A percentile compares a stretch with the other conserved stretches of the same genome.
Conservation (phyloP, 108 stramenopile species). For the Schizochytrium sp. region DNA sequence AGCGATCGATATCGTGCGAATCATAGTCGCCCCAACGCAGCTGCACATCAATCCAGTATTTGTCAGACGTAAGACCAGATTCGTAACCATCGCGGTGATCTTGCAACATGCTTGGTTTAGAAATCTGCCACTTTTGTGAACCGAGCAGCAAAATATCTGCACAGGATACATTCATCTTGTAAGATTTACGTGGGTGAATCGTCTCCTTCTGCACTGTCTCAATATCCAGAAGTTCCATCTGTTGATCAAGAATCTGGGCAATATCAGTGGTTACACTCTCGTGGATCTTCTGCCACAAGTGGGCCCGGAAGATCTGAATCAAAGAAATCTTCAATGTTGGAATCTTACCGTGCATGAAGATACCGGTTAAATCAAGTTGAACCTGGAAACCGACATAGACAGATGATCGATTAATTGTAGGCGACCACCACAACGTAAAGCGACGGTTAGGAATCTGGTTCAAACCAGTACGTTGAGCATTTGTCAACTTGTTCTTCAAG, state of each 20-base stretch:
- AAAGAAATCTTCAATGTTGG: slow-evolving; percentile 92
- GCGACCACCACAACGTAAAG: slow-evolving; percentile 99
- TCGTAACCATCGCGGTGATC: slow-evolving; percentile 97
- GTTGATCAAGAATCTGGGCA: slow-evolving; percentile 97
- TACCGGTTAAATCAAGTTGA: slow-evolving; percentile 98
- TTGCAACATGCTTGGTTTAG: slow-evolving; percentile 95
- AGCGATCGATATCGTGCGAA: slow-evolving; percentile 98
- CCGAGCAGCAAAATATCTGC: slow-evolving; percentile 98
- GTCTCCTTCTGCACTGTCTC: slow-evolving; percentile 99
- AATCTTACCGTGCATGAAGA: slow-evolving; percentile 99
- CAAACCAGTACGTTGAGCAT: slow-evolving; percentile 97
- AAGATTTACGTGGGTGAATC: slow-evolving; percentile 98
- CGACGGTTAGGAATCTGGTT: slow-evolving; percentile 99
- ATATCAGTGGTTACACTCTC: slow-evolving; percentile 99
- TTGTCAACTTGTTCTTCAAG: slow-evolving; percentile 93
- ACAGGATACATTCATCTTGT: slow-evolving; percentile 99
- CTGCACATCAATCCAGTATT: slow-evolving; percentile 99
- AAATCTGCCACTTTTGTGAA: slow-evolving; percentile 98
- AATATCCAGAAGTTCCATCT: slow-evolving; percentile 96
- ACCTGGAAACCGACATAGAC: slow-evolving; percentile 99
- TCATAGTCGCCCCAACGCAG: slow-evolving; percentile 99
- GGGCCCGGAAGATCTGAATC: slow-evolving; percentile 87
- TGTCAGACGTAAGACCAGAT: slow-evolving; percentile 89
- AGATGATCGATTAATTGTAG: slow-evolving; percentile 98
- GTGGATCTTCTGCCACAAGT: slow-evolving; percentile 99